A percentile compares a stretch with the other conserved stretches of the same genome.
phyloP scores from a whole-genome alignment of 2,329 filamentous ascomycete genomes.

The Blastomyces emzantsi region DNA sequence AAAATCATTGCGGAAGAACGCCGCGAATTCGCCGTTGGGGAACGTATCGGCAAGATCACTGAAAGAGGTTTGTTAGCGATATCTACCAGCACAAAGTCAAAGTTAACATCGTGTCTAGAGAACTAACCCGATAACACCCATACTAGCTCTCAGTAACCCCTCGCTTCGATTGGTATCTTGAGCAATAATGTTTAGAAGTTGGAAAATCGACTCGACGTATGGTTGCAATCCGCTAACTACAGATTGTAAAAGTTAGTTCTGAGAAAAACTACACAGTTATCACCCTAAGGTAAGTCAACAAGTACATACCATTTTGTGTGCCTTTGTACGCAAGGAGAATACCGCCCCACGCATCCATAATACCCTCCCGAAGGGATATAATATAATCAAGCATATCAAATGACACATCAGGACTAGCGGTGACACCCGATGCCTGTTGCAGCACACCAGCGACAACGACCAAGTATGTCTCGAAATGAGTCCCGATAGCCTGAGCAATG shows the following conservation, averaged over 20 bases:
- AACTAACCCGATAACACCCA: constrained; percentile 91
- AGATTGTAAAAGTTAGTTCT: constrained; percentile 15
- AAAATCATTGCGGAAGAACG: constrained; percentile 86
- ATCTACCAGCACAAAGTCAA: constrained; percentile 1
- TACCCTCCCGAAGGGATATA: constrained; percentile 86
- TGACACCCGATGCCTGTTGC: constrained; percentile 82
- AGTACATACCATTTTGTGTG: constrained; percentile 37
- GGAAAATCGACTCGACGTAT: constrained; percentile 78
- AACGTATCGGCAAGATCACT: constrained; percentile 93
- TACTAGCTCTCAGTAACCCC: constrained; percentile 80
- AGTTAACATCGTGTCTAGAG: neutral
- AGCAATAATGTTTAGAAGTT: constrained; percentile 70
- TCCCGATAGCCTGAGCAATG: constrained; percentile 87
- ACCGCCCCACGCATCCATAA: constrained; percentile 98
- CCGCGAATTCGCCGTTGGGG: constrained; percentile 75
- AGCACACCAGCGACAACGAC: constrained; percentile 87
- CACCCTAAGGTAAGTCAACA: neutral
- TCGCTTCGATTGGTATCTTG: constrained; percentile 83
- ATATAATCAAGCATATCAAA: constrained; percentile 98
- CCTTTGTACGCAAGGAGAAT: constrained; percentile 91
- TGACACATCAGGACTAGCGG: constrained; percentile 65
- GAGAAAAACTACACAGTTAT: neutral
- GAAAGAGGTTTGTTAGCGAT: constrained; percentile 30
- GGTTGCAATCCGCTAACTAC: constrained; percentile 61
- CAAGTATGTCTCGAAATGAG: constrained; percentile 87